phyloP scores from a whole-genome alignment of 306 rosid species.

The Cyamopsis tetragonoloba region DNA sequence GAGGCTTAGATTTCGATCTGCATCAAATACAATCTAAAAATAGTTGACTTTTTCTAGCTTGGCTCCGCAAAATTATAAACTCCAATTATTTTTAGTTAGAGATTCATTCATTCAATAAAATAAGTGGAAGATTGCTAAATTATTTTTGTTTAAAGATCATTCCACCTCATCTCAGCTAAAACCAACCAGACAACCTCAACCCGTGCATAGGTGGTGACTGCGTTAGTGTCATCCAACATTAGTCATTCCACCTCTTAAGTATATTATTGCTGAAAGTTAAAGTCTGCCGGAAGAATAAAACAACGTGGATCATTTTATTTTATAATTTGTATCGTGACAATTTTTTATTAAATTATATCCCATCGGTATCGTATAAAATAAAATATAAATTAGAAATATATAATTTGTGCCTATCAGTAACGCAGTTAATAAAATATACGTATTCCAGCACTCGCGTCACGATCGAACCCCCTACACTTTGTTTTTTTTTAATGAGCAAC shows the following conservation, averaged over 20 bases:
- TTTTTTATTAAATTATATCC: too few species aligned
- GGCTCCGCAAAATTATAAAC: neutral
- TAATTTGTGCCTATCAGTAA: neutral
- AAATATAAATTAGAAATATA: neutral
- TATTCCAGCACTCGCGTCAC: conserved; percentile 18
- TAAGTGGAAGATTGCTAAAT: neutral
- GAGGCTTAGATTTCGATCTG: neutral
- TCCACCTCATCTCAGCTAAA: conserved; percentile 6
- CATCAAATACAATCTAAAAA: neutral
- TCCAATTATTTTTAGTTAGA: neutral
- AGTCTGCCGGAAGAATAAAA: neutral
- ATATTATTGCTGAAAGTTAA: neutral
- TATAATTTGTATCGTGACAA: too few species aligned
- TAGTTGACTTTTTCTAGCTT: neutral
- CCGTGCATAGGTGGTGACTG: neutral
- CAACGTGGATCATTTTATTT: neutral
- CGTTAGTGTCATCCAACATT: neutral
- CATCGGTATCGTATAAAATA: too few species aligned
- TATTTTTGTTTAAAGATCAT: neutral
- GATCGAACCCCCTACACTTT: conserved; percentile 7
- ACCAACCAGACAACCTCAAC: neutral
- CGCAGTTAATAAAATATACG: neutral
- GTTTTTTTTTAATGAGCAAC: too few species aligned
- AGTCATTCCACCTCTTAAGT: neutral
- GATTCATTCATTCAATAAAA: neutral